These are phyloP conservation scores for Thyridium curvatum DNA, from an alignment of 2,329 filamentous ascomycete species.

Conservation along the genomic window DNA sequence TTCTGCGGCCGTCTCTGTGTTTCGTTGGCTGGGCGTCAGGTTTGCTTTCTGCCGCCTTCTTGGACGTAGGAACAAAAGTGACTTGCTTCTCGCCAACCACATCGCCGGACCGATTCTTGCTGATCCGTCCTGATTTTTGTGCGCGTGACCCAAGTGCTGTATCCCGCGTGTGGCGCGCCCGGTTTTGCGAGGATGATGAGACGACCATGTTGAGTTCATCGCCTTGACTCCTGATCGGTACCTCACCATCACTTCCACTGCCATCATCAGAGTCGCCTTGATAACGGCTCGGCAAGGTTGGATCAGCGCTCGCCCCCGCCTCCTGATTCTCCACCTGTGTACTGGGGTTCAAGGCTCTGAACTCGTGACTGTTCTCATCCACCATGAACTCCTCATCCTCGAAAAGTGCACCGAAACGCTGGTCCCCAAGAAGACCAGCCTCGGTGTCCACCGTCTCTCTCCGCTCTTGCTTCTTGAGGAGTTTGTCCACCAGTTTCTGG, in stretches of 20 bases:
- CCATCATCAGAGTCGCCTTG: constrained; percentile 29
- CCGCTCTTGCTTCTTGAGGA: constrained; percentile 58
- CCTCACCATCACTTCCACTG: constrained; percentile 35
- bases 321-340: constrained; percentile 47
- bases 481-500: constrained; percentile 69
- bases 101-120: constrained; percentile 38
- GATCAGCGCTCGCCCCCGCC: constrained; percentile 7
- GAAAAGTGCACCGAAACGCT: constrained; percentile 83
- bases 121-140: constrained; percentile 41
- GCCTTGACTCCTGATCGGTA: constrained; percentile 20
- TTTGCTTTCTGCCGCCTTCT: constrained; percentile 38
- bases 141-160: constrained; percentile 49
- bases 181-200: constrained; percentile 61
- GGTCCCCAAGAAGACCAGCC: constrained; percentile 69
- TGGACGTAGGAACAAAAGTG: constrained; percentile 62
- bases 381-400: constrained; percentile 90
- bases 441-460: constrained; percentile 50
- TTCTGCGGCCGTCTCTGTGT: constrained; percentile 47
- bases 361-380: constrained; percentile 84
- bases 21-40: constrained; percentile 25
- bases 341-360: constrained; percentile 83
- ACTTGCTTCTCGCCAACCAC: constrained; percentile 60
- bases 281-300: constrained; percentile 4
- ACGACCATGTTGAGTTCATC: constrained; percentile 56
- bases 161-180: constrained; percentile 48